These are phyloP conservation scores for Triangularia verruculosa DNA, from an alignment of 2,329 filamentous ascomycete genomes.

Conservation along the genomic window DNA sequence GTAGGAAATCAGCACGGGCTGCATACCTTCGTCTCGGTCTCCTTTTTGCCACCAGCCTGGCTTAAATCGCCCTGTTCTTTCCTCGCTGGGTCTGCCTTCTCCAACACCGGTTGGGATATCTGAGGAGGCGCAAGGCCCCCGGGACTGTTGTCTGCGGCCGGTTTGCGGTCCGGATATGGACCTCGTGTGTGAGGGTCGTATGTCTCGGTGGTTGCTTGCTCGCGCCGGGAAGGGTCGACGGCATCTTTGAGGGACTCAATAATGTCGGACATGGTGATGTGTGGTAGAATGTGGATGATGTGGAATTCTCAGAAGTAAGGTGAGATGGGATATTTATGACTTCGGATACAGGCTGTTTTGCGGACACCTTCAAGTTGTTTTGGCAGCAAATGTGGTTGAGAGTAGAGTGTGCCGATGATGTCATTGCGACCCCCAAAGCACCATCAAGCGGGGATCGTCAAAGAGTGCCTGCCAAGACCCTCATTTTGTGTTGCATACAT, in stretches of 20 bases:
- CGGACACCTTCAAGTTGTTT: not conserved
- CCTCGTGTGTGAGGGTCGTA: slow-evolving; percentile 24
- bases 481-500: not conserved
- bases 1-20: not conserved
- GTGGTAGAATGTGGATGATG: not conserved
- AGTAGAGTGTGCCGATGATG: no score
- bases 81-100: slow-evolving; percentile 6
- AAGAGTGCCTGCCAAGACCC: not conserved
- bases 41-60: not conserved
- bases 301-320: no score
- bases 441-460: not conserved
- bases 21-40: not conserved
- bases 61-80: slow-evolving; percentile 13
- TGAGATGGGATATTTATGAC: not conserved
- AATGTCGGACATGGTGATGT: slow-evolving; percentile 25
- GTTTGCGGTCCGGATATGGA: slow-evolving; percentile 20
- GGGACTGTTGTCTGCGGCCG: slow-evolving; percentile 1
- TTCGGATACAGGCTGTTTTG: not conserved
- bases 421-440: not conserved
- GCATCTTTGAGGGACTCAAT: slow-evolving; percentile 25
- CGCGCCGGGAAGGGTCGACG: slow-evolving; percentile 25
- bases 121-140: not conserved
- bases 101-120: not conserved
- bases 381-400: no score
- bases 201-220: slow-evolving; percentile 21